Evolutionary conservation across 202 grass and related monocot genomes (phyloP).

Genomic region (Musa balbisiana): DNA sequence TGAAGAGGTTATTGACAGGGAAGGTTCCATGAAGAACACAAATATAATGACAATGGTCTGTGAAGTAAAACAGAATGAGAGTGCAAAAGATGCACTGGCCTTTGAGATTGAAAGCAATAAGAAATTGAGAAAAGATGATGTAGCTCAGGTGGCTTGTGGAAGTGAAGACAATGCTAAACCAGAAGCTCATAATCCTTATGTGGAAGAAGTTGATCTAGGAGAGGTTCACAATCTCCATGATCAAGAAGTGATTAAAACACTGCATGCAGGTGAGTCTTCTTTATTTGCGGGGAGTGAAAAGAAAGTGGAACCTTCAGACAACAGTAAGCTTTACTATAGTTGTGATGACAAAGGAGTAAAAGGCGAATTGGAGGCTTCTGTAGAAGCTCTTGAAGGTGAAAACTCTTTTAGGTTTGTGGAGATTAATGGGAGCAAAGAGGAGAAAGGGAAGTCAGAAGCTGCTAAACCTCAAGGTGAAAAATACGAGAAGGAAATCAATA

Average conservation of each 20-base stretch:
- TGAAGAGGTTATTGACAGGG: constrained; percentile 18
- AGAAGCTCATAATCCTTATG: constrained; percentile 15
- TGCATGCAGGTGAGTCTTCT: constrained; percentile 20
- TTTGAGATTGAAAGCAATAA: neutral
- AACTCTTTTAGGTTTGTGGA: neutral
- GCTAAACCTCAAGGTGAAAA: neutral
- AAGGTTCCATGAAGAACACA: constrained; percentile 18
- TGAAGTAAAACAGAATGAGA: neutral
- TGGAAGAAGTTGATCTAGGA: neutral
- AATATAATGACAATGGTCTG: neutral
- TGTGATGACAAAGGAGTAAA: constrained; percentile 16
- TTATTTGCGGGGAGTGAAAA: constrained; percentile 21
- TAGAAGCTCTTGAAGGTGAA: constrained; percentile 26
- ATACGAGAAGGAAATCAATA: neutral
- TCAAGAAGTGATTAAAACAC: constrained; percentile 24
- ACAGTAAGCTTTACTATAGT: constrained; percentile 21
- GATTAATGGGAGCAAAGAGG: neutral
- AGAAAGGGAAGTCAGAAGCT: neutral
- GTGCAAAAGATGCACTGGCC: neutral
- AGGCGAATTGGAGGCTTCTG: constrained; percentile 24
- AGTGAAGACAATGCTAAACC: constrained; percentile 10
- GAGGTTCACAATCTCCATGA: neutral
- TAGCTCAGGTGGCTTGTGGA: constrained; percentile 24
- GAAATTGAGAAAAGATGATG: neutral
- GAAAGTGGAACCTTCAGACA: constrained; percentile 23